These are phyloP conservation scores for Leccinum subrobustum DNA, from an alignment of 1,284 basidiomycete genomes.

Conservation along the genomic window DNA sequence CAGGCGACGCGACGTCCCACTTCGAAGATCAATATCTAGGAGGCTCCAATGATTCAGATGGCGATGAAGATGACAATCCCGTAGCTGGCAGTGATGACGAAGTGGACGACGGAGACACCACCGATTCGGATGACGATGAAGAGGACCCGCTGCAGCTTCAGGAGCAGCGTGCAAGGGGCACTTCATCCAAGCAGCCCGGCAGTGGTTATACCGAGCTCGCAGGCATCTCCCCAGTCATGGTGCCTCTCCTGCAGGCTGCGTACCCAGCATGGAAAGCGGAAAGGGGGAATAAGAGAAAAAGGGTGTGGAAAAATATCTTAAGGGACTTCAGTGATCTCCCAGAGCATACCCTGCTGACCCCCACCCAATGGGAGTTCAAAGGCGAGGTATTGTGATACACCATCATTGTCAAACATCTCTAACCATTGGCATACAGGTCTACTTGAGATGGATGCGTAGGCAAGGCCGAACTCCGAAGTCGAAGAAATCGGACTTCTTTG, in stretches of 20 bases:
- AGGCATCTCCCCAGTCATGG: not conserved
- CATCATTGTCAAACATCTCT: not conserved
- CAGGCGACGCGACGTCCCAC: not conserved
- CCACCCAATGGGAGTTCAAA: not conserved
- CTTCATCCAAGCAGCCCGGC: not conserved
- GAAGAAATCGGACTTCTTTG: not conserved
- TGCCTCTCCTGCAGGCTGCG: not conserved
- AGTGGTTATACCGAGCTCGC: not conserved
- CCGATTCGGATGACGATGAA: not conserved
- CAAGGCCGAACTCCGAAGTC: not conserved
- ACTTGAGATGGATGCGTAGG: not conserved
- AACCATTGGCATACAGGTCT: not conserved
- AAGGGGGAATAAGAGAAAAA: not conserved
- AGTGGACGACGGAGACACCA: not conserved
- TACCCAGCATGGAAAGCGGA: not conserved
- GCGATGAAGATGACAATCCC: not conserved
- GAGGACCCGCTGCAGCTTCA: not conserved
- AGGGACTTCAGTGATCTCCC: not conserved
- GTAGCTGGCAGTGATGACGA: not conserved
- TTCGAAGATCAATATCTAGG: not conserved
- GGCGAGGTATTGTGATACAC: not conserved
- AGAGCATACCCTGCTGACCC: not conserved
- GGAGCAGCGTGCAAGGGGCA: not conserved
- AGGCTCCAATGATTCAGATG: not conserved
- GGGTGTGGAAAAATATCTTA: not conserved